Conservation (phyloP, 169 alveolate genomes). For the Eimeria maxima region DNA sequence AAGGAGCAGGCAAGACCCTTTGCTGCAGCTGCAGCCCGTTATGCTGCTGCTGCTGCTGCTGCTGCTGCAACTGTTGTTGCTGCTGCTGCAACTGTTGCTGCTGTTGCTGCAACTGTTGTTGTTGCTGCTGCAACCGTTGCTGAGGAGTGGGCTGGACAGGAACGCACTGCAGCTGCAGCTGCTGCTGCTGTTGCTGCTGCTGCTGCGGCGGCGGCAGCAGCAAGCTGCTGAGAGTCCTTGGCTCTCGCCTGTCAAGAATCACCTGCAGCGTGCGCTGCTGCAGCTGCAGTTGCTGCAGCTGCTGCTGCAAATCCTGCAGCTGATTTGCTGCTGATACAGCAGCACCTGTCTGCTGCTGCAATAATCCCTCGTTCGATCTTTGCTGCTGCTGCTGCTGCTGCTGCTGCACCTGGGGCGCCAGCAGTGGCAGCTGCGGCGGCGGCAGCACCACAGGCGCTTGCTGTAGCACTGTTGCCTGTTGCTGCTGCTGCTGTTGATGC, state of each 20-base stretch:
- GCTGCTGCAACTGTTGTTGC: conserved; percentile 46
- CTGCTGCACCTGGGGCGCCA: neutral
- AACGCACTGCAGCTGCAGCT: neutral
- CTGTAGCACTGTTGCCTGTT: neutral
- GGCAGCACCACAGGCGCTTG: neutral
- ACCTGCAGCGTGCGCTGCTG: conserved; percentile 64
- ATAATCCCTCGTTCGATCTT: neutral
- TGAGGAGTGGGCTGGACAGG: neutral
- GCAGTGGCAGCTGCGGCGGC: neutral
- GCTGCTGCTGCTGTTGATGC: conserved; percentile 49
- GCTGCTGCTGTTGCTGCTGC: neutral
- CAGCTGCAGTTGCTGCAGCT: conserved; percentile 65
- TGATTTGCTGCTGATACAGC: neutral
- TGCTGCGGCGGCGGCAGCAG: conserved; percentile 27
- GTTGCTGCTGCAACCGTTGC: conserved; percentile 26
- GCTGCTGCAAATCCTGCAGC: conserved; percentile 62
- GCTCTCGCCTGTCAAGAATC: neutral
- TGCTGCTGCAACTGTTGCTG: neutral
- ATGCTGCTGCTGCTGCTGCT: conserved; percentile 32
- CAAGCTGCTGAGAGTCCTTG: neutral
- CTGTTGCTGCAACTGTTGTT: neutral
- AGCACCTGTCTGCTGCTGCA: conserved; percentile 20
- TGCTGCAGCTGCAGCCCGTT: neutral
- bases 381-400: conserved; percentile 32
- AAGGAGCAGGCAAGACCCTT: neutral